Percentiles rank a stretch among this genome's conserved stretches.
Conservation (phyloP, 345 rosid genomes). For the Eucalyptus lansdowneana region DNA sequence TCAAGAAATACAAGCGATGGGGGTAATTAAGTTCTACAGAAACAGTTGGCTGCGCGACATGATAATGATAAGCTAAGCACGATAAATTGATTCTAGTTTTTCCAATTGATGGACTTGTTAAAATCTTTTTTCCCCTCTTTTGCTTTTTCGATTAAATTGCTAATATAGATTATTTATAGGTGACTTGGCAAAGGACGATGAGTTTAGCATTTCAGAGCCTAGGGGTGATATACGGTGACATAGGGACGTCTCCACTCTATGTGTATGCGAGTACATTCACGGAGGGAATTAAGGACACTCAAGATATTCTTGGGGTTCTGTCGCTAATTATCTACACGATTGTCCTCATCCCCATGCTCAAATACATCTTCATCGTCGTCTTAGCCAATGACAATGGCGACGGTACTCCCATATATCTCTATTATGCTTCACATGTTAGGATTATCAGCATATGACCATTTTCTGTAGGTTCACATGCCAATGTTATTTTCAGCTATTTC, state of each 20-base stretch:
- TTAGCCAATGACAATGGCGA: slow-evolving; percentile 85
- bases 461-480: background rate
- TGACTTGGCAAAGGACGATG: slow-evolving; percentile 39
- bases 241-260: slow-evolving; percentile 77
- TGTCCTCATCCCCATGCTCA: slow-evolving; percentile 37
- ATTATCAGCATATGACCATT: background rate
- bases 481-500: background rate
- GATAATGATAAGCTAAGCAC: background rate
- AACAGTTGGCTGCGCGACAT: background rate
- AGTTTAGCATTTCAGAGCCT: slow-evolving; percentile 64
- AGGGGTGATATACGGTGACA: slow-evolving; percentile 71
- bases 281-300: slow-evolving; percentile 12
- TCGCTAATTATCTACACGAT: slow-evolving; percentile 68
- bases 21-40: background rate
- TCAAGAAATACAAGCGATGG: background rate
- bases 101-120: background rate
- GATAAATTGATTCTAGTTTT: background rate
- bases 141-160: background rate
- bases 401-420: slow-evolving; percentile 11
- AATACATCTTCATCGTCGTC: slow-evolving; percentile 61
- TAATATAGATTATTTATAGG: background rate
- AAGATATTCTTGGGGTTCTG: slow-evolving; percentile 54
- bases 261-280: slow-evolving; percentile 55
- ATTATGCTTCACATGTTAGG: background rate
- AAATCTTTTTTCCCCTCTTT: too few species aligned